phyloP scores from a whole-genome alignment of 139 green algal genomes.

The Zygnema circumcarinatum region DNA sequence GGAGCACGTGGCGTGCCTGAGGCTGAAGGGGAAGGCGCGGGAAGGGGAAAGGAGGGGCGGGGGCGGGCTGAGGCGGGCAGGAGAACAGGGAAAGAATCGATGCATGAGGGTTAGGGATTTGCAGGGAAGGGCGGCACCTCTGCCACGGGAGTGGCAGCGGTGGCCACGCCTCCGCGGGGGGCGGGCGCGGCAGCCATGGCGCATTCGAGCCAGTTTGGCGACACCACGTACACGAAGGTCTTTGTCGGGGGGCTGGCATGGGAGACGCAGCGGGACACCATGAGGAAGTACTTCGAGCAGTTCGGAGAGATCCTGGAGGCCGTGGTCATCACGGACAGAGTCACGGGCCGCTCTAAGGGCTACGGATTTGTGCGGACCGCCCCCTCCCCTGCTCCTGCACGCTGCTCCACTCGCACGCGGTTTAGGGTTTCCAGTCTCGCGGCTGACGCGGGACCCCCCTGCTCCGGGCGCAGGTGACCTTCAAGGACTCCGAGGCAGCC shows the following conservation, averaged over 20 bases:
- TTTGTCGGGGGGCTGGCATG: conserved; percentile 61
- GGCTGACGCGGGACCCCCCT: neutral
- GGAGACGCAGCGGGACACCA: conserved; percentile 61
- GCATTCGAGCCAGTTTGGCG: conserved; percentile 49
- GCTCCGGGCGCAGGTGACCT: conserved; percentile 32
- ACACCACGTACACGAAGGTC: conserved; percentile 61
- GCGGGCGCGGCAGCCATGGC: neutral
- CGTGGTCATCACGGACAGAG: conserved; percentile 57
- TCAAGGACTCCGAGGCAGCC: conserved; percentile 45
- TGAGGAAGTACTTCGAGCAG: conserved; percentile 58
- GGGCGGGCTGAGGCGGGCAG: neutral
- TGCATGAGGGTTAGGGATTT: neutral
- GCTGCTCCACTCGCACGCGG: neutral
- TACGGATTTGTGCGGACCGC: conserved; percentile 55
- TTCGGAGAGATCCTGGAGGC: conserved; percentile 62
- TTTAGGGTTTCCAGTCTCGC: neutral
- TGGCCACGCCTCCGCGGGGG: neutral
- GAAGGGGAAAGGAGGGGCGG: neutral
- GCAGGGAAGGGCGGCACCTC: neutral
- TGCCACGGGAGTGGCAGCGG: neutral
- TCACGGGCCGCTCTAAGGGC: conserved; percentile 57
- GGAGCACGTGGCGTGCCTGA: neutral
- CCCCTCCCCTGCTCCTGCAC: neutral
- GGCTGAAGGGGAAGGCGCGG: neutral
- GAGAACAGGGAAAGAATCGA: neutral